Evolutionary conservation across 768 basidiomycete species (phyloP), one percentile per base, ranked within the genome.

Genomic region (Amanita phalloides): DNA sequence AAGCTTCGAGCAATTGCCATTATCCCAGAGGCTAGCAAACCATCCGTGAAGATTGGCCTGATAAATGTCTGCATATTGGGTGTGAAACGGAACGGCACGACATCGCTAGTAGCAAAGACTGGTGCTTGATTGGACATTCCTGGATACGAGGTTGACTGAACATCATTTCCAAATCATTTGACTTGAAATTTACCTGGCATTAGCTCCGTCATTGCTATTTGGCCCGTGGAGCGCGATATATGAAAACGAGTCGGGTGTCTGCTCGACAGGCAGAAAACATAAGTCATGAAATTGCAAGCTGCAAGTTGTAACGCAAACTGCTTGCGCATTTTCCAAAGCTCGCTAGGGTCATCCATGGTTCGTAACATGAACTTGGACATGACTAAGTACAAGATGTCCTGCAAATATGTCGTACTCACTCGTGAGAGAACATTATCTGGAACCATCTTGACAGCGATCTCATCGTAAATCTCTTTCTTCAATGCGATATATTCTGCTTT

Each of bases 241-340:
- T 90, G 84, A 75, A 95, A 93, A 17, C 93, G 82, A 9, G 77
- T 71, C 0, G 95, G 95, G 6, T 80, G 75, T 42, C 95, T 82
- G 61, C 86, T 88, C 25, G 86, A 85, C 30, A 97, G 74, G 57
- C 80, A 86, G 58, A 96, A 78, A 26, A 88, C 72, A 62, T 86
- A 95, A 13, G 92, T 93, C 80, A 95, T 84, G 75, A 97, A 98
- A 60, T 89, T 86, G 39, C 80, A 81, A 1, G 88, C 78, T 5
- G 96, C 91, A 35, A 92, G 72, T 62, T 98, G 94, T 37, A 86
- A 65, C 7, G 94, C 85, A 66, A 98, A 96, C 67, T 97, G 94
- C 69, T 96, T 98, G 54, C 96, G 82, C 82, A 98, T 92, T 54
- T 89, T 78, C 95, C 95, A 99, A 3, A 98, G 75, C 59, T 93